Conservation (phyloP, 805 yeast genomes). For the Ogataea naganishii region DNA sequence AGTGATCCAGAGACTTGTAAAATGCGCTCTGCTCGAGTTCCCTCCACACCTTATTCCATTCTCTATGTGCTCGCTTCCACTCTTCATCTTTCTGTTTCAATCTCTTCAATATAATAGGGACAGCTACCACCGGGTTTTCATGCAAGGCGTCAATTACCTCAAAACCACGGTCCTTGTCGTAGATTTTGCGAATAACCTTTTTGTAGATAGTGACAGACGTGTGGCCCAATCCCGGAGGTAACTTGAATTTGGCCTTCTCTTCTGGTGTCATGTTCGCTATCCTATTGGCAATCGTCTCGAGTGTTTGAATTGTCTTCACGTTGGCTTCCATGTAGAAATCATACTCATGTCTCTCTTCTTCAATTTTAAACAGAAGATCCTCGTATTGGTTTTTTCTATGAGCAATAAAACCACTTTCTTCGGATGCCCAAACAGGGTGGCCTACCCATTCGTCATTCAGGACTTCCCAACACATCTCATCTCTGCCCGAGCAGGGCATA, state of each 20-base stretch:
- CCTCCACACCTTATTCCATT: conserved; percentile 99
- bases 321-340: conserved; percentile 95
- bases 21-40: conserved; percentile 94
- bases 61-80: conserved; percentile 96
- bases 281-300: conserved; percentile 91
- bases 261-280: conserved; percentile 89
- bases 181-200: conserved; percentile 84
- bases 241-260: conserved; percentile 75
- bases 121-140: conserved; percentile 91
- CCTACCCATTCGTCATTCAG: conserved; percentile 99
- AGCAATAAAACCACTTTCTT: conserved; percentile 98
- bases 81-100: conserved; percentile 97
- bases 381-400: conserved; percentile 97
- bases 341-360: conserved; percentile 96
- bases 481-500: conserved; percentile 98
- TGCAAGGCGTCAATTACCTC: conserved; percentile 95
- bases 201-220: conserved; percentile 86
- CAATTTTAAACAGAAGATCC: conserved; percentile 88
- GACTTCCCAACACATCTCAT: conserved; percentile 99
- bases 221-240: conserved; percentile 92
- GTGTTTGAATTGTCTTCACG: conserved; percentile 86
- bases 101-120: conserved; percentile 86
- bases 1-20: conserved; percentile 87
- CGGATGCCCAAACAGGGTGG: conserved; percentile 99
- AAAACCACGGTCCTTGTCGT: conserved; percentile 90